phyloP scores from a whole-genome alignment of 371 early-diverging fungal genomes.

The Syncephalastrum contaminatum region DNA sequence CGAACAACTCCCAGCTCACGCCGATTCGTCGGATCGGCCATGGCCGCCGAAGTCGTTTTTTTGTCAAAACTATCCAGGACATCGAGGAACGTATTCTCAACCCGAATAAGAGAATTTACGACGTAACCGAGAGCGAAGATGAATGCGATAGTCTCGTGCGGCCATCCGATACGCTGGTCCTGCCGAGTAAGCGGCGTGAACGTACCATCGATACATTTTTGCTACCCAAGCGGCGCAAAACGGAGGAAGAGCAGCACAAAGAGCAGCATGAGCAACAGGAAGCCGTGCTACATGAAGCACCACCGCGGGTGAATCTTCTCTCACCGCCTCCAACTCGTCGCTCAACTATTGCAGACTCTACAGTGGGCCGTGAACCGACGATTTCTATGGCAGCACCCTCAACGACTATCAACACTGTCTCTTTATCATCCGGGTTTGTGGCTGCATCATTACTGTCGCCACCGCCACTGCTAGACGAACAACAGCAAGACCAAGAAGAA shows the following conservation, averaged over 20 bases:
- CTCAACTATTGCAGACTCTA: too few relatives aligned
- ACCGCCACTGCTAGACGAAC: too few relatives aligned
- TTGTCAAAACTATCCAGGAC: conserved; percentile 16
- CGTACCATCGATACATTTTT: neutral
- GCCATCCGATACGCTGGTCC: neutral
- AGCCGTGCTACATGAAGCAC: too few relatives aligned
- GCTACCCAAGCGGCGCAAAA: neutral
- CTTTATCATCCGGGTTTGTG: too few relatives aligned
- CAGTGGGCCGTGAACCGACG: too few relatives aligned
- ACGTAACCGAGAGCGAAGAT: neutral
- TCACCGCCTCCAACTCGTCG: too few relatives aligned
- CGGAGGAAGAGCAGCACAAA: neutral
- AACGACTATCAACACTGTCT: too few relatives aligned
- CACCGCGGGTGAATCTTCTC: too few relatives aligned
- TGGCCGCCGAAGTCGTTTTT: conserved; percentile 23
- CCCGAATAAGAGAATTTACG: conserved; percentile 4
- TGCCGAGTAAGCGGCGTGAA: neutral
- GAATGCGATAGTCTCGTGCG: too few relatives aligned
- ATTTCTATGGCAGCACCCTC: too few relatives aligned
- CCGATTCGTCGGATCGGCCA: conserved; percentile 20
- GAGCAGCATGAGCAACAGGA: neutral
- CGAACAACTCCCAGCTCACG: conserved; percentile 15
- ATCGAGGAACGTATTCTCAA: conserved; percentile 39
- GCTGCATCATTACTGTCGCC: too few relatives aligned
- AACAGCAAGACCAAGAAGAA: too few relatives aligned